Conservation (phyloP, 1,139 yeast genomes). For the Pichia sp. region DNA sequence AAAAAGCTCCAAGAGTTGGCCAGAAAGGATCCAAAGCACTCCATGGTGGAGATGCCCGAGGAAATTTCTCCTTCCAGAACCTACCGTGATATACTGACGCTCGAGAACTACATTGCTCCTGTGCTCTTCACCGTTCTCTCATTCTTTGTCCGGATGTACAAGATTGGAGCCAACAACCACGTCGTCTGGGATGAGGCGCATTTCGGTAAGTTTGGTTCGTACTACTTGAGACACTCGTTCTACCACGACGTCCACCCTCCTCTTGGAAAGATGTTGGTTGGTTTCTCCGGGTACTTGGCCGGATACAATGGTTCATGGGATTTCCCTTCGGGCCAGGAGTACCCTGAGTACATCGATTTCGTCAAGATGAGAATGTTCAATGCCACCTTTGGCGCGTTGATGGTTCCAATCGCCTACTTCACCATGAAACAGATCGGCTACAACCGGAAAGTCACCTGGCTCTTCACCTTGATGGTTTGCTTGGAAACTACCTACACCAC, state of each 20-base stretch:
- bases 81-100: slow-evolving; percentile 17
- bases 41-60: slow-evolving; percentile 42
- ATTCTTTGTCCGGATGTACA: slow-evolving; percentile 50
- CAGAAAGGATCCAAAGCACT: slow-evolving; percentile 44
- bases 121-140: slow-evolving; percentile 45
- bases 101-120: slow-evolving; percentile 35
- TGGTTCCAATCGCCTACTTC: slow-evolving; percentile 91
- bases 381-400: slow-evolving; percentile 81
- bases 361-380: slow-evolving; percentile 93
- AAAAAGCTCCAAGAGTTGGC: slow-evolving; percentile 29
- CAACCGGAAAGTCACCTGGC: slow-evolving; percentile 79
- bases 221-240: slow-evolving; percentile 86
- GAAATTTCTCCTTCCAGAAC: slow-evolving; percentile 17
- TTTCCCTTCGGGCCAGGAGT: slow-evolving; percentile 80
- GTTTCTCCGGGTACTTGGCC: slow-evolving; percentile 88
- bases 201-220: slow-evolving; percentile 93
- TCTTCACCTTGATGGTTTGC: slow-evolving; percentile 79
- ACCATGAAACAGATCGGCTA: slow-evolving; percentile 85
- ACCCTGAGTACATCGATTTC: slow-evolving; percentile 83
- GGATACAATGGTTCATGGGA: slow-evolving; percentile 96
- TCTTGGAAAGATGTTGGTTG: slow-evolving; percentile 94
- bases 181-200: slow-evolving; percentile 69
- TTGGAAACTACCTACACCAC: slow-evolving; percentile 85
- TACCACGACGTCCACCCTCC: slow-evolving; percentile 99
- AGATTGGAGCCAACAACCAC: slow-evolving; percentile 45